Conservation (phyloP, 164 flowering plant genomes). For the grape (Vitis vinifera) region DNA sequence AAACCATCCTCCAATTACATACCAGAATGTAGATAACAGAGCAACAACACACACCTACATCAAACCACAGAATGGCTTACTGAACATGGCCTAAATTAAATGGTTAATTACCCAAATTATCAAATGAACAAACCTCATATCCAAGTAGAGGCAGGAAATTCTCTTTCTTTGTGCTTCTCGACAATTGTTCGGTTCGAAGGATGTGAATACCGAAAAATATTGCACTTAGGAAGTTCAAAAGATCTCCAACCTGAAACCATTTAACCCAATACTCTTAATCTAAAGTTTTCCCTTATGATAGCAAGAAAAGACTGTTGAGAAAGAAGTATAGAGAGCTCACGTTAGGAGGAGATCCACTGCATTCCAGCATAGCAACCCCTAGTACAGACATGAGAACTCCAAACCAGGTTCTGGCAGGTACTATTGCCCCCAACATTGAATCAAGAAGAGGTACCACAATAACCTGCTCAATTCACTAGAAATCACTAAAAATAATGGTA, state of each 20-base stretch:
- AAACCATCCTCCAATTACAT: constrained; percentile 40
- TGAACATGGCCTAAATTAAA: not conserved
- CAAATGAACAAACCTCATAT: constrained; percentile 57
- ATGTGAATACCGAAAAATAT: constrained; percentile 85
- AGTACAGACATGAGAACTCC: constrained; percentile 72
- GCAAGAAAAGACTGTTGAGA: not conserved
- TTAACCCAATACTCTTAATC: not conserved
- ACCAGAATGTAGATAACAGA: constrained; percentile 59
- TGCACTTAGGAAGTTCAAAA: constrained; percentile 77
- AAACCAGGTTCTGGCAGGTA: constrained; percentile 75
- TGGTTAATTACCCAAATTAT: no score
- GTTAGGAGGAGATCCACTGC: constrained; percentile 87
- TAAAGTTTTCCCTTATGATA: not conserved
- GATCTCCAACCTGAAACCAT: constrained; percentile 71
- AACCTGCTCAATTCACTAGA: constrained; percentile 44
- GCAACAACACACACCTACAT: constrained; percentile 66
- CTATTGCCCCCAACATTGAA: constrained; percentile 71
- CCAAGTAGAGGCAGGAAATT: constrained; percentile 75
- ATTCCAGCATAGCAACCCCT: constrained; percentile 82
- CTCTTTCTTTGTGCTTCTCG: constrained; percentile 57
- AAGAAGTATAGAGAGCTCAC: constrained; percentile 18
- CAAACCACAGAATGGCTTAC: constrained; percentile 6
- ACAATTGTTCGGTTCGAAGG: constrained; percentile 80
- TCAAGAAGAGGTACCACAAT: constrained; percentile 76
- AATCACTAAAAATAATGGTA: no score